phyloP scores from a whole-genome alignment of 257 asterid genomes.

The Cordia subcordata region DNA sequence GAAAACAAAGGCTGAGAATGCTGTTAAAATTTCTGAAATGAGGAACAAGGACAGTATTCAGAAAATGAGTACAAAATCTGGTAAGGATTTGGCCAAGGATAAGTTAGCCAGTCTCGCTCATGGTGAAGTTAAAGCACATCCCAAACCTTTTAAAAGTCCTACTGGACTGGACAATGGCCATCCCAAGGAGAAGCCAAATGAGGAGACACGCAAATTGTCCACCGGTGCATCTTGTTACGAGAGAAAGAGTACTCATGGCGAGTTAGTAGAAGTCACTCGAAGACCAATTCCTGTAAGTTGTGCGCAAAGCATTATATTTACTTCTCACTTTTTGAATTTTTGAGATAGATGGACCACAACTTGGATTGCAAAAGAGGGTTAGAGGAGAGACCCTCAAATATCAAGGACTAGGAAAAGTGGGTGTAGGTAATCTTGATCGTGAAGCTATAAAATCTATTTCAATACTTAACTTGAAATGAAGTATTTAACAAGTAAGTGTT shows the following conservation, averaged over 20 bases:
- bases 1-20: slow-evolving; percentile 32
- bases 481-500: no score
- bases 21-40: slow-evolving; percentile 9
- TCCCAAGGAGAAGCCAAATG: slow-evolving; percentile 17
- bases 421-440: no score
- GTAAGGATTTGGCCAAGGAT: background rate
- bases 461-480: no score
- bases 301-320: slow-evolving; percentile 18
- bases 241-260: slow-evolving; percentile 29
- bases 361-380: background rate
- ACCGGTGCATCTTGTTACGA: background rate
- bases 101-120: background rate
- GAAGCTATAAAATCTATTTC: no score
- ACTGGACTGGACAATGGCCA: slow-evolving; percentile 1
- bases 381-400: no score
- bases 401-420: background rate
- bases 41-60: slow-evolving; percentile 10
- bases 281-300: slow-evolving; percentile 75
- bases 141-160: background rate
- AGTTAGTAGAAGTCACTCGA: slow-evolving; percentile 49
- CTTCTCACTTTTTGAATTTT: background rate
- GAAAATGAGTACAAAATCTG: slow-evolving; percentile 17
- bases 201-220: background rate
- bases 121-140: background rate
- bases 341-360: background rate